Evolutionary conservation across 2,329 filamentous ascomycete genomes (phyloP).

Genomic region (Colletotrichum paranaense): DNA sequence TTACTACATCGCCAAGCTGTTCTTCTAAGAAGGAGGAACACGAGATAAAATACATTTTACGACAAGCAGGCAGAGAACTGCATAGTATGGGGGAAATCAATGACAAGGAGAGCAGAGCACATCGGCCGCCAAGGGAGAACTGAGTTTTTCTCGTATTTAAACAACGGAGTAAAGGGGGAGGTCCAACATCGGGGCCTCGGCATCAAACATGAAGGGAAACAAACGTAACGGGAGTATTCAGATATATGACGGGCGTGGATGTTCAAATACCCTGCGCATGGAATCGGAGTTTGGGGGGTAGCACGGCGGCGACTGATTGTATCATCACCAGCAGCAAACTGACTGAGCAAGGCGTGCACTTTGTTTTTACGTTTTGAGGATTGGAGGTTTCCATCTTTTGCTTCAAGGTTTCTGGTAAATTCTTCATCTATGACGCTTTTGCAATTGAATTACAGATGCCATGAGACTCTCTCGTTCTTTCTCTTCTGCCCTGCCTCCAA

Average conservation of each 20-base stretch:
- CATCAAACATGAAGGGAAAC: background rate
- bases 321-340: conserved; percentile 1
- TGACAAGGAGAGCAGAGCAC: background rate
- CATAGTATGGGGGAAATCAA: background rate
- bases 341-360: background rate
- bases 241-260: conserved; percentile 17
- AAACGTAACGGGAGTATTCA: background rate
- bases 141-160: background rate
- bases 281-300: conserved; percentile 23
- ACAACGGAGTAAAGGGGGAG: background rate
- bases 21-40: conserved; percentile 58
- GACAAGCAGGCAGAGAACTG: background rate
- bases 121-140: background rate
- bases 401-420: background rate
- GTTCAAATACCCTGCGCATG: conserved; percentile 35
- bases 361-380: background rate
- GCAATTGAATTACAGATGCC: conserved; percentile 10
- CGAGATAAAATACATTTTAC: background rate
- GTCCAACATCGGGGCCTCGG: background rate
- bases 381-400: conserved; percentile 4
- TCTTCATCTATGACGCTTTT: conserved; percentile 30
- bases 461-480: background rate
- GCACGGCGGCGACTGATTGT: conserved; percentile 6
- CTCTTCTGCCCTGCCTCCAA: background rate
- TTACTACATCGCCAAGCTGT: conserved; percentile 76